phyloP scores from a whole-genome alignment of 169 alveolate species.

The Plasmodium relictum region DNA sequence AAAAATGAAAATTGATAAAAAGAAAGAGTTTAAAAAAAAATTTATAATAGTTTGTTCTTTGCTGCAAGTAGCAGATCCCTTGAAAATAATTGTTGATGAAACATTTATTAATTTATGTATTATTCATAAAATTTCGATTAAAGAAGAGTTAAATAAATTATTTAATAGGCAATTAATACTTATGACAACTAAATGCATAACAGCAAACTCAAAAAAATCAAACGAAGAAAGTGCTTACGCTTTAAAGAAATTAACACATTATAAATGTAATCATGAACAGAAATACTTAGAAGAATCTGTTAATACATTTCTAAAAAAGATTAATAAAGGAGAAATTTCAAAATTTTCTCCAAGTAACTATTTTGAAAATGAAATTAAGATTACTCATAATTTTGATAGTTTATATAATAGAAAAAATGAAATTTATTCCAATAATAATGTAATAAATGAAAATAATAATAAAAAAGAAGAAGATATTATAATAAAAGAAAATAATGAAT shows the following conservation, averaged over 20 bases:
- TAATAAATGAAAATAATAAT: background rate
- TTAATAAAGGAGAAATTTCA: slow-evolving; percentile 6
- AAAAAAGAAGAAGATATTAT: background rate
- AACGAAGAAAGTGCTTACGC: slow-evolving; percentile 67
- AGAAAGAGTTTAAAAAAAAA: slow-evolving; percentile 74
- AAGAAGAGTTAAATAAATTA: slow-evolving; percentile 57
- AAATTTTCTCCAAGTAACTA: slow-evolving; percentile 17
- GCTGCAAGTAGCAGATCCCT: slow-evolving; percentile 58
- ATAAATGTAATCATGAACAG: slow-evolving; percentile 61
- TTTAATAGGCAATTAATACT: slow-evolving; percentile 41
- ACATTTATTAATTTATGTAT: slow-evolving; percentile 56
- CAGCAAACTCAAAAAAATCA: slow-evolving; percentile 14
- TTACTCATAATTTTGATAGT: slow-evolving; percentile 65
- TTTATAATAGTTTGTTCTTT: slow-evolving; percentile 18
- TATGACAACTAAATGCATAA: slow-evolving; percentile 72
- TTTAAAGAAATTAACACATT: slow-evolving; percentile 46
- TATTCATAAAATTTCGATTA: slow-evolving; percentile 45
- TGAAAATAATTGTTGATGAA: slow-evolving; percentile 66
- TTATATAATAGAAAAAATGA: slow-evolving; percentile 21
- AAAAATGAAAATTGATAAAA: slow-evolving; percentile 54
- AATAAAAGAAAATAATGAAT: background rate
- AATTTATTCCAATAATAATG: background rate
- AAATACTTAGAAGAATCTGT: slow-evolving; percentile 7
- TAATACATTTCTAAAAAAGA: slow-evolving; percentile 29
- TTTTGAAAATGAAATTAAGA: slow-evolving; percentile 41